Base-by-base conservation (phyloP, 495 filamentous ascomycete genomes). In the Penicillium paxilli region DNA sequence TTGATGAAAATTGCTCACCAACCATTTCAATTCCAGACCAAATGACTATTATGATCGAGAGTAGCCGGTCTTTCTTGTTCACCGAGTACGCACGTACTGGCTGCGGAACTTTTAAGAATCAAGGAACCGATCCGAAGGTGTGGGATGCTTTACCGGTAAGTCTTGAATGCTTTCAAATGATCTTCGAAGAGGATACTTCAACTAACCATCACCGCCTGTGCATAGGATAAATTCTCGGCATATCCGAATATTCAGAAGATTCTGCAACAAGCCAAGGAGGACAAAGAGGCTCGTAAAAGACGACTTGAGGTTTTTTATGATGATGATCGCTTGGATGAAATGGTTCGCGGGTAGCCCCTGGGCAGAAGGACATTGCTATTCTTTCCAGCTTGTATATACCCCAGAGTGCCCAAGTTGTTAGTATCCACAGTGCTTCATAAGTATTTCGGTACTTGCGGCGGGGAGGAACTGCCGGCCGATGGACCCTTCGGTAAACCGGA, bases 11-110 rank as follows among this genome's bases (percentile, higher is more conserved):
- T n/a, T n/a, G n/a, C n/a, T n/a, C n/a, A n/a, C n/a, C n/a, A n/a
- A n/a, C n/a, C n/a, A n/a, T n/a, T n/a, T 9, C 30, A n/a, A 32
- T 9, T 1, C 23, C 19, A 42, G 49, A 58, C 22, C 55, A 58
- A 49, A 58, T 58, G 63, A 65, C 60, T 14, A 69, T 74, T 53
- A 76, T 76, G 72, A 52, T 76, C 11, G 72, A 76, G 51, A 69
- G 69, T 25, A 72, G 69, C 46, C 69, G 72, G 22, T 61, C 65
- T 10, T 76, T 74, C 55, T 54, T 76, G 19, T 76, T 67, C 44
- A 74, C 72, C 1, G 69, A 76, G 42, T 76, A 76, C 52, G 72
- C 68, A 2, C 64, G 71, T 6, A 52, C 30, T 37, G 66, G 66
- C 30, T 73, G 72, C 37, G 71, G 72, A 10, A 63, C 59, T 14